Base-by-base conservation (phyloP, 2,329 filamentous ascomycete genomes). In the Venturia asperata region DNA sequence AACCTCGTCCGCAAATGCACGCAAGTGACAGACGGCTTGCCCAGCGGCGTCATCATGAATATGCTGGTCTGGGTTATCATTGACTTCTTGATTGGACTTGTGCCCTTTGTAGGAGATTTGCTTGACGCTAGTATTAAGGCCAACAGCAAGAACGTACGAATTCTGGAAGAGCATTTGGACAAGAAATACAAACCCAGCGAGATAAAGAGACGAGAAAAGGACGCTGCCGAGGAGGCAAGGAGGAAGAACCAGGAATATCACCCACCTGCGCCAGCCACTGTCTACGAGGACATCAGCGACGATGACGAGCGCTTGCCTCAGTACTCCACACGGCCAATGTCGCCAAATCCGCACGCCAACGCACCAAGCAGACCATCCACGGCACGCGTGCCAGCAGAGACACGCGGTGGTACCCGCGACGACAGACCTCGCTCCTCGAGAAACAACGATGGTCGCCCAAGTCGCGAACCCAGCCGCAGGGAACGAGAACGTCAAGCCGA, bases 1-100 rank as follows among this genome's bases (percentile, higher is more conserved):
- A 85, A 90, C 77, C 86, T 97, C 10, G 81, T 96, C 68, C 82
- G 81, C 67, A 87, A 86, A 30, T 92, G 90, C 76, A 81, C 82
- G 67, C 83, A 87, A 67, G 81, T 96, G 61, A 88, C 95, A 63
- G 90, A 90, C 62, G 90, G 90, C 17, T 83, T 97, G 5, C 87
- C 88, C 1, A 69, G 75, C 5, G 72, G 75, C 11, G 76, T 93
- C 62, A 81, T 84, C 65, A 74, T 83, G 37, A 83, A 83, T 72
- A 97, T 99, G 94, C 75, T 92, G 68, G 76, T 92, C 72, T 95
- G 96, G 76, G 84, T 97, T 65, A 71, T 82, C 3, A 67, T 92
- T 49, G 90, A 95, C 72, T 90, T 94, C 70, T 74, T 83, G 45
- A 79, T 92, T 42, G 91, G 90, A 6, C 77, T 94, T 2, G 79